Base-by-base conservation (phyloP, 1,284 basidiomycete species). In the Coriolopsis trogii region DNA sequence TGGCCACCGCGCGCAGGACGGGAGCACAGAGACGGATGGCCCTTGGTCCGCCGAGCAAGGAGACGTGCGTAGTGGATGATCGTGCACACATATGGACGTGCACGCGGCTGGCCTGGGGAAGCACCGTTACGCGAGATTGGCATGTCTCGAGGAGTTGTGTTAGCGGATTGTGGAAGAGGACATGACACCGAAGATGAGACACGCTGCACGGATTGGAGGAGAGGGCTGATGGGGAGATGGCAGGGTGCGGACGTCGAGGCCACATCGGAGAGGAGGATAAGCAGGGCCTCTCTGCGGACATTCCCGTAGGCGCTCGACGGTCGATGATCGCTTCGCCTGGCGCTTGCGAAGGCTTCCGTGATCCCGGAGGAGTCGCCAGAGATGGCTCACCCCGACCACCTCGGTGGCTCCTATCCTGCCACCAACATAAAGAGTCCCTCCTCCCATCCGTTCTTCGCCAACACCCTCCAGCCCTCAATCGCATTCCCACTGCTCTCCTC, bases 1-100 rank as follows among this genome's bases (percentile, higher is more conserved):
- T 40, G 34, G 34, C 20, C 33, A 43, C 42, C 44, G 36, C 38
- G 48, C 26, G 54, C 21, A 49, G 38, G 16, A 26, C 31, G 37
- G 23, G 44, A 15, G 23, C 31, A 44, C 45, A 49, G 56, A 55
- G 54, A 34, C 49, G 29, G 40, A 37, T 20, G 30, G 16, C 23
- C n/a, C 28, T 41, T 49, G 56, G 33, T 58, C 56, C 56, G 56
- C 42, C 43, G 53, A 55, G 44, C 47, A 55, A 51, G 57, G 57
- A 59, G 47, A 50, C 48, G 50, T 25, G 40, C 47, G 38, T n/a
- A 26, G 46, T 29, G 39, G 49, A 53, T 29, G 49, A 49, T 46
- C 46, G 30, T 49, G 40, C 29, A 45, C 40, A 28, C 45, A 45
- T 31, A 46, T 34, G 42, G 33, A 16, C 43, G 49, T 45, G 46